Conservation (phyloP, 768 basidiomycete genomes). For the Calocybe indica region DNA sequence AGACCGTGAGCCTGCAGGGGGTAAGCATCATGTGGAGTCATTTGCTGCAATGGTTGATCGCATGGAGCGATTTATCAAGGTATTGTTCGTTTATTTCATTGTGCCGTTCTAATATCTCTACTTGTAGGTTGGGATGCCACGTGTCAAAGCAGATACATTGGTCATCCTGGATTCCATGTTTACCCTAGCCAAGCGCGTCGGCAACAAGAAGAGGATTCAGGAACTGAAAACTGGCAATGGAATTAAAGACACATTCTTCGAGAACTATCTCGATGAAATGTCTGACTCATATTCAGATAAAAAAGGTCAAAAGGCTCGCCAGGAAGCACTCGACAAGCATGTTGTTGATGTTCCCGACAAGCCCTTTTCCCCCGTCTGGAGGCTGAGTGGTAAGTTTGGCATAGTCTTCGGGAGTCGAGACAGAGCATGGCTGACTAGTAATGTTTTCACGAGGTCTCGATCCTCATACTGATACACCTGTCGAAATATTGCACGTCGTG, state of each 20-base stretch:
- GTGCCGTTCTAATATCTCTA: not conserved
- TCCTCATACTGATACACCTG: constrained; percentile 36
- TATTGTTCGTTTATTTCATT: not conserved
- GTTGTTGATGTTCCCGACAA: constrained; percentile 1
- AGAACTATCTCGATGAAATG: too few species aligned
- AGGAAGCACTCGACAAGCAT: constrained; percentile 1
- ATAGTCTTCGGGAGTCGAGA: not conserved
- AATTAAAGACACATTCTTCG: constrained; percentile 12
- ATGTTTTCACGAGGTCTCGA: constrained; percentile 33
- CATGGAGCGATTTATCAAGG: not conserved
- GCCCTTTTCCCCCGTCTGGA: not conserved
- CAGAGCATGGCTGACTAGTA: too few species aligned
- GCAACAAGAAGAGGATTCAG: not conserved
- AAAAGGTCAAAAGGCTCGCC: not conserved
- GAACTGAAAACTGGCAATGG: not conserved
- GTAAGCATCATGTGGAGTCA: not conserved
- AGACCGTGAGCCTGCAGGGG: not conserved
- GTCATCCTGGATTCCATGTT: not conserved
- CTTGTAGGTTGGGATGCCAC: too few species aligned
- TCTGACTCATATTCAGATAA: not conserved
- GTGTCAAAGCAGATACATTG: too few species aligned
- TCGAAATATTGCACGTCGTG: constrained; percentile 38
- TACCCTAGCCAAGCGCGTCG: too few species aligned
- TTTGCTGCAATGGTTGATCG: not conserved
- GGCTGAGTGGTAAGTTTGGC: too few species aligned